phyloP scores from a whole-genome alignment of 768 basidiomycete genomes.

The Cytidiella melzeri region DNA sequence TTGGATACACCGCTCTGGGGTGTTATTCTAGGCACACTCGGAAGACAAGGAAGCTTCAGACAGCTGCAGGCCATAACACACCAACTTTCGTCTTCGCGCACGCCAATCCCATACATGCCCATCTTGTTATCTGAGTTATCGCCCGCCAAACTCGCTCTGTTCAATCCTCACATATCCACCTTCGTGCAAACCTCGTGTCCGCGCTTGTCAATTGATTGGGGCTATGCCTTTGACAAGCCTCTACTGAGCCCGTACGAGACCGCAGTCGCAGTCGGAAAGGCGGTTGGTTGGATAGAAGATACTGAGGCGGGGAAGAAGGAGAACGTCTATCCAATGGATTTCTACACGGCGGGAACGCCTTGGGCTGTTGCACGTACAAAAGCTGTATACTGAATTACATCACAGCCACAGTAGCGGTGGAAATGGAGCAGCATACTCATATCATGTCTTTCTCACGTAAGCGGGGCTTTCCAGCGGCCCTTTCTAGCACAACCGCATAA shows the following conservation, averaged over 20 bases:
- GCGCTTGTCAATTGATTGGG: constrained; percentile 96
- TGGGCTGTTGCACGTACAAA: constrained; percentile 67
- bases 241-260: constrained; percentile 92
- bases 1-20: constrained; percentile 59
- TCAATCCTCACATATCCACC: constrained; percentile 73
- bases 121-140: constrained; percentile 97
- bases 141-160: constrained; percentile 84
- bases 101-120: constrained; percentile 70
- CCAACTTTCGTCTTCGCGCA: constrained; percentile 51
- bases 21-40: constrained; percentile 88
- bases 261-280: constrained; percentile 71
- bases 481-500: no score
- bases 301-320: constrained; percentile 22
- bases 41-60: constrained; percentile 87
- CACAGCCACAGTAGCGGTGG: no score
- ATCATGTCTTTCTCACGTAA: no score
- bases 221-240: constrained; percentile 88
- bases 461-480: no score
- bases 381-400: constrained; percentile 23
- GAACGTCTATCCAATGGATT: constrained; percentile 90
- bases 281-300: constrained; percentile 57
- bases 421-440: no score
- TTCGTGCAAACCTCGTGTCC: constrained; percentile 98
- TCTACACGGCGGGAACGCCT: constrained; percentile 76
- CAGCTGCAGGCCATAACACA: constrained; percentile 80